These are phyloP conservation scores for Populus trichocarpa DNA, from an alignment of 441 rosid species.

Conservation along the genomic window DNA sequence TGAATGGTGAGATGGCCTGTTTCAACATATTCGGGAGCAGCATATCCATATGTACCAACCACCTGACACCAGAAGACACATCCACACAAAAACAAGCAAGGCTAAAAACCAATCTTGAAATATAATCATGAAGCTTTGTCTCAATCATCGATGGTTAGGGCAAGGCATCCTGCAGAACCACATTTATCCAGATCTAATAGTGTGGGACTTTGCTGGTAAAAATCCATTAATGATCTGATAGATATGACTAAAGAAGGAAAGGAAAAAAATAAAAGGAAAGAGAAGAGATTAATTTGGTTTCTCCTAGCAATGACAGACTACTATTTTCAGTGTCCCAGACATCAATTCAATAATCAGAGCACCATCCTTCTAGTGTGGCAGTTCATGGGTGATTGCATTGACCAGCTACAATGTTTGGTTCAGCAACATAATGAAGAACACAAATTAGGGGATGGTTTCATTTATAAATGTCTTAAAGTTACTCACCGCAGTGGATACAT, in stretches of 20 bases:
- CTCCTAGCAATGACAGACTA: background rate
- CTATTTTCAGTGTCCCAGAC: background rate
- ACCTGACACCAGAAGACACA: constrained; percentile 34
- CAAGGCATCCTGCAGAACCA: background rate
- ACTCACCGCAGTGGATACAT: constrained; percentile 89
- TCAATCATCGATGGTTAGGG: background rate
- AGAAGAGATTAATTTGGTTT: background rate
- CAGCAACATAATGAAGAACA: background rate
- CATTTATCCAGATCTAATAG: background rate
- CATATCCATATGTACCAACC: constrained; percentile 91
- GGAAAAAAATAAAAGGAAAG: background rate
- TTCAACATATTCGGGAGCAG: constrained; percentile 88
- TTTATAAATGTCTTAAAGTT: background rate
- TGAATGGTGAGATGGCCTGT: constrained; percentile 73
- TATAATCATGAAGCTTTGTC: background rate
- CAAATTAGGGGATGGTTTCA: background rate
- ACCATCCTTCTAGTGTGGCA: background rate
- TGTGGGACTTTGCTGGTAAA: background rate
- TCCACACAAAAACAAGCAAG: background rate
- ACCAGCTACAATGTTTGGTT: background rate
- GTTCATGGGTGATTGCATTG: background rate
- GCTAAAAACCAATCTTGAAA: background rate
- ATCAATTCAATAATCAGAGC: background rate
- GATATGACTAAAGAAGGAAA: background rate
- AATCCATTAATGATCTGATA: background rate